Conservation (phyloP, 306 rosid species). For the Begonia peltatifolia region DNA sequence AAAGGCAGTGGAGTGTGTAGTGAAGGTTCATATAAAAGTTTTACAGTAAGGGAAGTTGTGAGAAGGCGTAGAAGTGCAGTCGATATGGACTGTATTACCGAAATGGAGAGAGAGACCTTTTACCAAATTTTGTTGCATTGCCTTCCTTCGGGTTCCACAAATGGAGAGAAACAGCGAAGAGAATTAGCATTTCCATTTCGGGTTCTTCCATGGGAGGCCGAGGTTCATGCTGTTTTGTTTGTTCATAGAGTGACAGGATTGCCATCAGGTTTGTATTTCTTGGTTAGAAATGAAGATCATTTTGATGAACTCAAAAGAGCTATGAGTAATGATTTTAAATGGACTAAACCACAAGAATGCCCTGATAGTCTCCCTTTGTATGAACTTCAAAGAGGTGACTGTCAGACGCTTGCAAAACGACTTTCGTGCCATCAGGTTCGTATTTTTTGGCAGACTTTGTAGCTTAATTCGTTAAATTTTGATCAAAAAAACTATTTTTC, state of each 20-base stretch:
- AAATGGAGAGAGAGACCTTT: slow-evolving; percentile 49
- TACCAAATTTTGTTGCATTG: slow-evolving; percentile 78
- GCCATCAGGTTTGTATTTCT: slow-evolving; percentile 65
- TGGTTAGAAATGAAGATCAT: slow-evolving; percentile 78
- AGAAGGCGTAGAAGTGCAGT: slow-evolving; percentile 92
- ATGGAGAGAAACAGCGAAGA: slow-evolving; percentile 36
- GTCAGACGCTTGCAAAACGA: slow-evolving; percentile 32
- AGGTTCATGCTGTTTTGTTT: slow-evolving; percentile 84
- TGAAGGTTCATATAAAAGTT: slow-evolving; percentile 35
- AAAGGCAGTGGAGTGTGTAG: slow-evolving; percentile 39
- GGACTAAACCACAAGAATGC: slow-evolving; percentile 80
- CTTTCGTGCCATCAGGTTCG: slow-evolving; percentile 82
- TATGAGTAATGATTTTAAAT: slow-evolving; percentile 40
- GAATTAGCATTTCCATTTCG: slow-evolving; percentile 55
- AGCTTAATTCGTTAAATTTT: too few relatives aligned
- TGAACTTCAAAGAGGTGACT: slow-evolving; percentile 43
- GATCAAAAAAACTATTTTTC: too few relatives aligned
- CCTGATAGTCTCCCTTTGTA: slow-evolving; percentile 65
- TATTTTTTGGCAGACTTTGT: background rate
- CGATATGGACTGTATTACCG: slow-evolving; percentile 76
- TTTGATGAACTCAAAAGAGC: slow-evolving; percentile 52
- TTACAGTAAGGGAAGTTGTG: slow-evolving; percentile 55
- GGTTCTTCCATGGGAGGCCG: slow-evolving; percentile 73
- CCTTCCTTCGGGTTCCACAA: slow-evolving; percentile 67
- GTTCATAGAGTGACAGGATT: slow-evolving; percentile 82